Percentiles rank a stretch among this genome's conserved stretches.
These are phyloP conservation scores for Penicillium fimorum DNA, from an alignment of 495 filamentous ascomycete genomes.

Conservation along the genomic window DNA sequence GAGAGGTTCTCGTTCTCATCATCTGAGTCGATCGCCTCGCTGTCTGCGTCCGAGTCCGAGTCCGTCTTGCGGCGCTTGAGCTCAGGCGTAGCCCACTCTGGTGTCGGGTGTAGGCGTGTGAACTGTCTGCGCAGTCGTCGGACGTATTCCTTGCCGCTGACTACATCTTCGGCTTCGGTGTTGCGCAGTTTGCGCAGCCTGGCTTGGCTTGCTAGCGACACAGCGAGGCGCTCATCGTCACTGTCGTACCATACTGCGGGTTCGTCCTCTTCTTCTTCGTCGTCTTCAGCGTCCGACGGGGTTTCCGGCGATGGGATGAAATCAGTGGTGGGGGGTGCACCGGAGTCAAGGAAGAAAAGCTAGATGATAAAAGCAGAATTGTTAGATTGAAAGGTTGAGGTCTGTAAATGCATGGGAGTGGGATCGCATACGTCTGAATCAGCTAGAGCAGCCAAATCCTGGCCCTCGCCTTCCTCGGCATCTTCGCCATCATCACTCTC, in stretches of 20 bases:
- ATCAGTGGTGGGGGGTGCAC: slow-evolving; percentile 48
- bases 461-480: slow-evolving; percentile 28
- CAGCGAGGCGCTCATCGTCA: slow-evolving; percentile 82
- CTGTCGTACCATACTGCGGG: slow-evolving; percentile 86
- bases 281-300: slow-evolving; percentile 37
- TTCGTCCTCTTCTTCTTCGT: slow-evolving; percentile 32
- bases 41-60: slow-evolving; percentile 43
- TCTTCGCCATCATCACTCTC: slow-evolving; percentile 35
- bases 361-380: slow-evolving; percentile 26
- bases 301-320: slow-evolving; percentile 33
- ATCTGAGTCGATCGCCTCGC: slow-evolving; percentile 51
- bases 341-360: slow-evolving; percentile 73
- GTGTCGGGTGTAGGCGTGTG: slow-evolving; percentile 72
- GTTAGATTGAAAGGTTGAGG: slow-evolving; percentile 5
- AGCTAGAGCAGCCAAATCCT: slow-evolving; percentile 60
- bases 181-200: slow-evolving; percentile 77
- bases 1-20: slow-evolving; percentile 63
- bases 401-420: background rate
- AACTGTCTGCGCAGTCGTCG: slow-evolving; percentile 77
- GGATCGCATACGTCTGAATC: slow-evolving; percentile 22
- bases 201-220: slow-evolving; percentile 73
- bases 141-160: slow-evolving; percentile 83
- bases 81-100: slow-evolving; percentile 68
- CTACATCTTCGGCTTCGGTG: slow-evolving; percentile 77
- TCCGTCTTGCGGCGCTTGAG: slow-evolving; percentile 55